Evolutionary conservation across 768 basidiomycete species (phyloP).

Genomic region (Ephemerocybe angulata): DNA sequence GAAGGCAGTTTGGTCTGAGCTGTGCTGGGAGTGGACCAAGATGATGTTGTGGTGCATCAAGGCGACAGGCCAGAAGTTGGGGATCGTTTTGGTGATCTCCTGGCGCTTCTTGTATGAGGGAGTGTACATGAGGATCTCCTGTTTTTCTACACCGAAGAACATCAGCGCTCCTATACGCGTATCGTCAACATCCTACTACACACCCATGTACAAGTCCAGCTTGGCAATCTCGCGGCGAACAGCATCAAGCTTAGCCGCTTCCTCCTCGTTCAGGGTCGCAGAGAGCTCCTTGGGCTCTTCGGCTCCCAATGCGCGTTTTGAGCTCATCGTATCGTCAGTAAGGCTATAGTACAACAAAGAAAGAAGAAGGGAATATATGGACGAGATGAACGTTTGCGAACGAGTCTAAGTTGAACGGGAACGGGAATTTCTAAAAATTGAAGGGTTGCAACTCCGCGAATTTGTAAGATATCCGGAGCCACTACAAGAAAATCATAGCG

Average conservation of each 20-base stretch:
- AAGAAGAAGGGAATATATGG: not conserved
- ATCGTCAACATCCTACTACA: slow-evolving; percentile 22
- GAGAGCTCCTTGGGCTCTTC: slow-evolving; percentile 67
- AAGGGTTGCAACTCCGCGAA: slow-evolving; percentile 13
- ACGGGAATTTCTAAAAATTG: not conserved
- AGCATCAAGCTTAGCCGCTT: slow-evolving; percentile 62
- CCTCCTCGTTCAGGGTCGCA: slow-evolving; percentile 68
- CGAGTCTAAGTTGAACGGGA: not conserved
- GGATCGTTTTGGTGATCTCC: slow-evolving; percentile 57
- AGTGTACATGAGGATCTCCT: slow-evolving; percentile 50
- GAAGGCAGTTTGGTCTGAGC: slow-evolving; percentile 75
- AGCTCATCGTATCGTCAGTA: slow-evolving; percentile 41
- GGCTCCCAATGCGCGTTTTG: slow-evolving; percentile 77
- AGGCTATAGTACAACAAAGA: not conserved
- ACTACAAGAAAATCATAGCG: too few relatives aligned
- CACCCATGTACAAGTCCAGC: slow-evolving; percentile 70
- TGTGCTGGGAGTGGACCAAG: slow-evolving; percentile 65
- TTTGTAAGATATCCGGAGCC: slow-evolving; percentile 6
- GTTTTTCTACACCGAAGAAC: slow-evolving; percentile 49
- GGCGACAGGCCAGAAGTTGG: slow-evolving; percentile 84
- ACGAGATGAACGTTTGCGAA: not conserved
- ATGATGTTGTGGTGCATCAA: slow-evolving; percentile 69
- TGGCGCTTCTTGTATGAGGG: slow-evolving; percentile 74
- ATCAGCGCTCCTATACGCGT: not conserved
- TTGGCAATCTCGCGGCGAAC: slow-evolving; percentile 69